These are phyloP conservation scores for Sherardia arvensis DNA, from an alignment of 257 asterid genomes.

Conservation along the genomic window DNA sequence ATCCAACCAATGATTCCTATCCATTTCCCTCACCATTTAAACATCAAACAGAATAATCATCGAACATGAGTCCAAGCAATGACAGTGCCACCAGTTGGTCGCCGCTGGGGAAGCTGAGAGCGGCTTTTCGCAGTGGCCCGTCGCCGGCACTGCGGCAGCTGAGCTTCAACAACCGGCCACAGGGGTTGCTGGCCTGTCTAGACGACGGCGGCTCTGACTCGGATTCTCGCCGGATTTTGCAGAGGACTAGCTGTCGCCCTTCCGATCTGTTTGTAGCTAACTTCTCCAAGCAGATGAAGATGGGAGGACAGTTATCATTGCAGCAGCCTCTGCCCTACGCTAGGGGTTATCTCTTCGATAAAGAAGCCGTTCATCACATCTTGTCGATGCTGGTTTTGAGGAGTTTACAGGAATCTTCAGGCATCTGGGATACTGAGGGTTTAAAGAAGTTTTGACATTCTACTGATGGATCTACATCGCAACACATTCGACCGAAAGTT, in stretches of 20 bases:
- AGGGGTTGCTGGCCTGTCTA: slow-evolving; percentile 36
- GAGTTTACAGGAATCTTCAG: neutral
- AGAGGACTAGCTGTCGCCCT: slow-evolving; percentile 57
- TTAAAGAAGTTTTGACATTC: neutral
- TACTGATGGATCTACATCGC: neutral
- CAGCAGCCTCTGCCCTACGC: slow-evolving; percentile 53
- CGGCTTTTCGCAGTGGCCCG: slow-evolving; percentile 39
- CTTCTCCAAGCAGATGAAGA: slow-evolving; percentile 48
- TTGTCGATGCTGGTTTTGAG: neutral
- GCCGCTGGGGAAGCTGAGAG: slow-evolving; percentile 46
- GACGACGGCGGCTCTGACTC: slow-evolving; percentile 25
- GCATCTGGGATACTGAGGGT: neutral
- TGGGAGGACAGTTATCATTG: slow-evolving; percentile 77
- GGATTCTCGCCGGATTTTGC: slow-evolving; percentile 21
- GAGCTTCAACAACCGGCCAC: slow-evolving; percentile 57
- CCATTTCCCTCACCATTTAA: neutral
- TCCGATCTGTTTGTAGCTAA: slow-evolving; percentile 58
- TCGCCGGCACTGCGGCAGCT: slow-evolving; percentile 35
- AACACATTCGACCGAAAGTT: too few species aligned
- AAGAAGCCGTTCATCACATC: neutral
- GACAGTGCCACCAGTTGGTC: slow-evolving; percentile 22
- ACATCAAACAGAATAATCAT: neutral
- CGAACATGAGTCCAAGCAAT: slow-evolving; percentile 24
- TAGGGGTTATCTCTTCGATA: slow-evolving; percentile 46
- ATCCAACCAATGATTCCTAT: neutral